A percentile compares a stretch with the other conserved stretches of the same genome.
Conservation (phyloP, 108 stramenopile genomes). For the Cyclotella cryptica region DNA sequence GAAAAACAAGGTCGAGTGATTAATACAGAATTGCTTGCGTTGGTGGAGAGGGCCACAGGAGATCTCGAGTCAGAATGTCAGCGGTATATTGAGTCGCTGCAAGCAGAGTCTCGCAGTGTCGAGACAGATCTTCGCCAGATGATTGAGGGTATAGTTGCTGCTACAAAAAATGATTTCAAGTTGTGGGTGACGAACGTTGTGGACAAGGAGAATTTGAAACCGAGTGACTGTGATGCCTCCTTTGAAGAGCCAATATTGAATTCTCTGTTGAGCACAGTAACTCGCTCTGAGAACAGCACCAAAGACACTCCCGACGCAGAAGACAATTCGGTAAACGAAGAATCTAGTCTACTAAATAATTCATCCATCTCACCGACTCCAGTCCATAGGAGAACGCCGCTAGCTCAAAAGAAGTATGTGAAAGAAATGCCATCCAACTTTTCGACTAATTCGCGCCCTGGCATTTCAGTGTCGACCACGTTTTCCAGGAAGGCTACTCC, state of each 20-base stretch:
- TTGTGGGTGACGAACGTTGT: not conserved
- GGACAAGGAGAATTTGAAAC: not conserved
- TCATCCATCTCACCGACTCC: conserved; percentile 4
- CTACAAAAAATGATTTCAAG: not conserved
- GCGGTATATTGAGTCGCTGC: not conserved
- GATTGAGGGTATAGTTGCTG: too few relatives aligned
- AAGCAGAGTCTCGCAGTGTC: too few relatives aligned
- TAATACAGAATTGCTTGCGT: not conserved
- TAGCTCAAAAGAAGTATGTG: not conserved
- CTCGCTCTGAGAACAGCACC: too few relatives aligned
- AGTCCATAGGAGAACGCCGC: not conserved
- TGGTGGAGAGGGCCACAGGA: not conserved
- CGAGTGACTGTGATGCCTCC: not conserved
- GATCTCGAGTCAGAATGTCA: not conserved
- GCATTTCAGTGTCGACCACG: conserved; percentile 8
- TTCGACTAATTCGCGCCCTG: not conserved
- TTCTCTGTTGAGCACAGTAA: too few relatives aligned
- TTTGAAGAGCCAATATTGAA: too few relatives aligned
- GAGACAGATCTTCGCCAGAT: too few relatives aligned
- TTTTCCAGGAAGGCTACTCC: conserved; percentile 6
- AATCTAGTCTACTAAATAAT: not conserved
- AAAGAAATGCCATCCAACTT: conserved; percentile 1
- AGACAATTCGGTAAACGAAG: not conserved
- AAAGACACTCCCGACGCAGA: not conserved
- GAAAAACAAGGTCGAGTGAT: not conserved